Evolutionary conservation across 192 early-diverging fungal species (phyloP), one percentile per base, ranked within the genome.

Genomic region (Umbelopsis isabellina): DNA sequence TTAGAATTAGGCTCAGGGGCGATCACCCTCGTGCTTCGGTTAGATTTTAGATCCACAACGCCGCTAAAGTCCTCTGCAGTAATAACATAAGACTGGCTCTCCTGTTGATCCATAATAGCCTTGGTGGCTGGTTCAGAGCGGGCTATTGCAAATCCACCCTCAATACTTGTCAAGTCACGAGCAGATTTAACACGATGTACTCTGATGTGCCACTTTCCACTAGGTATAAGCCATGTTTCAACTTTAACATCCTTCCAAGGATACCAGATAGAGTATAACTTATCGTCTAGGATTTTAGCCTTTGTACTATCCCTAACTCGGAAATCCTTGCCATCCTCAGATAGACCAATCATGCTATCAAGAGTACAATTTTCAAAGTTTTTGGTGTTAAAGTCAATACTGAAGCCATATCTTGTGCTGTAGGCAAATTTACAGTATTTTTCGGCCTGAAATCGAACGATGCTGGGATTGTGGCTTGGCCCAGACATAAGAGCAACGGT

Each of bases 331-430:
- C 69, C 69, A 46, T 71, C 53, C n/a, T 71, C 69, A 55, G 69
- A 61, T n/a, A 71, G 46, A 25, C 52, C 69, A 44, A 71, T 71
- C 69, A 71, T 71, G 53, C 49, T 71, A 35, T 71, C 69, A 35
- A 71, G 25, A 6, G 69, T 33, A 8, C 44, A 51, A 12, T 9
- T 46, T 13, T 51, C 41, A 46, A 71, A 71, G n/a, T 45, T 33
- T n/a, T 61, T 46, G 13, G 37, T 11, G 44, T 71, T 61, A 22
- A 21, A 22, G 45, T 71, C 69, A n/a, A 71, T 27, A 25, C 69
- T 71, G 30, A 71, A 61, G 2, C 69, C 69, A 71, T 71, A 71
- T 53, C 69, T 37, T 5, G 69, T 61, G 13, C 52, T 61, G 45
- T 71, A 71, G 33, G 69, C 69, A 33, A 71, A 61, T 20, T 71